Percentiles rank a stretch among this genome's conserved stretches.
These are phyloP conservation scores for Komagataella pastoris DNA, from an alignment of 805 yeast genomes.

Conservation along the genomic window DNA sequence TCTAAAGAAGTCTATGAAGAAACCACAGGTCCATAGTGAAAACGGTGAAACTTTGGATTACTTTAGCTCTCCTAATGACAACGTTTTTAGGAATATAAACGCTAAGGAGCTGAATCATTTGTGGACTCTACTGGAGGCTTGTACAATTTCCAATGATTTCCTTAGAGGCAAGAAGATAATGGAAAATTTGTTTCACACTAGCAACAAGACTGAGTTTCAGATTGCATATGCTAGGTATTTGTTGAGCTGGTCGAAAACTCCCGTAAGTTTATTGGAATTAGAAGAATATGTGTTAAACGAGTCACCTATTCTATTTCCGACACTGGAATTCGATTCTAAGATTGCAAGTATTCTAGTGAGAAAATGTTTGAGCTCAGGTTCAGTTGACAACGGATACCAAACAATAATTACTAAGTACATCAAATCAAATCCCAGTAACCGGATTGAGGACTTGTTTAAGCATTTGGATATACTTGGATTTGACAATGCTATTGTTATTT, in stretches of 20 bases:
- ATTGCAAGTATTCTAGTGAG: not conserved
- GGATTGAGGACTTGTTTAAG: conserved; percentile 20
- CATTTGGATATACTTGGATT: conserved; percentile 34
- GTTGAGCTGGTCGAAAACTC: conserved; percentile 49
- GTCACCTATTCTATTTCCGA: not conserved
- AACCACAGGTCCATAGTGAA: not conserved
- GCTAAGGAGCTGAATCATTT: conserved; percentile 7
- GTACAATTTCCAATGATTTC: conserved; percentile 50
- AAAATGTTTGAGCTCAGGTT: not conserved
- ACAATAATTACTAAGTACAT: not conserved
- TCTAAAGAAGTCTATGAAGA: not conserved
- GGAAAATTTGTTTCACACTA: conserved; percentile 41
- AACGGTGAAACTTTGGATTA: not conserved
- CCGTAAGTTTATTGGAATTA: conserved; percentile 40
- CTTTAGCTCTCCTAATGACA: not conserved
- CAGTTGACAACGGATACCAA: not conserved
- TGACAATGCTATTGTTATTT: conserved; percentile 22
- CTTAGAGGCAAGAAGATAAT: conserved; percentile 60
- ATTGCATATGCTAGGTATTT: conserved; percentile 6
- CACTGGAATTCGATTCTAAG: not conserved
- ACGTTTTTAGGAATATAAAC: not conserved
- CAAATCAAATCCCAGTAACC: conserved; percentile 5
- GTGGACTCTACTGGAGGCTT: conserved; percentile 72
- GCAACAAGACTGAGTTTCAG: conserved; percentile 15
- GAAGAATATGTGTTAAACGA: not conserved